phyloP scores from a whole-genome alignment of 495 filamentous ascomycete species.

The Geoglossum glabrum region DNA sequence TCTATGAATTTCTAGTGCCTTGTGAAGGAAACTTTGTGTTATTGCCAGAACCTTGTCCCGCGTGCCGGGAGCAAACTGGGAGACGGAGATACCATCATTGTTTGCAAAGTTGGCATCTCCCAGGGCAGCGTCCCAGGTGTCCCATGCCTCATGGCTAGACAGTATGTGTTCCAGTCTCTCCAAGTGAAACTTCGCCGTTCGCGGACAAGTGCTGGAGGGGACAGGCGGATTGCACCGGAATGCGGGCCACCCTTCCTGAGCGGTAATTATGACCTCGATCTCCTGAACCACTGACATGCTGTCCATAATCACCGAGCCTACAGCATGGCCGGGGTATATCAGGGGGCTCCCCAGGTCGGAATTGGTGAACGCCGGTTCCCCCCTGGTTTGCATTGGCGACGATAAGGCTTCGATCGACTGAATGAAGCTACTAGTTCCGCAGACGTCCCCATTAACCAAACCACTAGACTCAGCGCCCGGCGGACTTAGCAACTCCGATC shows the following conservation, averaged over 20 bases:
- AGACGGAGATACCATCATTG: conserved; percentile 25
- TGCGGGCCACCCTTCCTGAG: conserved; percentile 34
- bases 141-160: conserved; percentile 32
- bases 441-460: neutral
- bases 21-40: conserved; percentile 41
- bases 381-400: neutral
- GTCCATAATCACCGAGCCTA: conserved; percentile 10
- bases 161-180: conserved; percentile 32
- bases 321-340: conserved; percentile 13
- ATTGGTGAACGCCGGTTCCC: neutral
- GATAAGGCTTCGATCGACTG: neutral
- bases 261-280: conserved; percentile 29
- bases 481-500: conserved; percentile 17
- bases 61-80: conserved; percentile 27
- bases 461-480: conserved; percentile 7
- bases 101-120: conserved; percentile 2
- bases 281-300: conserved; percentile 19
- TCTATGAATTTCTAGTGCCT: conserved; percentile 37
- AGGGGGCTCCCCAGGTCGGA: neutral
- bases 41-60: conserved; percentile 44
- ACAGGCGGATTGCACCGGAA: conserved; percentile 34
- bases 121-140: conserved; percentile 15
- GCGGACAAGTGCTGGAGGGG: conserved; percentile 30
- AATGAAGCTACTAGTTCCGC: neutral
- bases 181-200: conserved; percentile 35